A percentile compares a stretch with the other conserved stretches of the same genome.
These are phyloP conservation scores for Arthrobotrys pseudoclavata DNA, from an alignment of 2,329 filamentous ascomycete species.

Conservation along the genomic window DNA sequence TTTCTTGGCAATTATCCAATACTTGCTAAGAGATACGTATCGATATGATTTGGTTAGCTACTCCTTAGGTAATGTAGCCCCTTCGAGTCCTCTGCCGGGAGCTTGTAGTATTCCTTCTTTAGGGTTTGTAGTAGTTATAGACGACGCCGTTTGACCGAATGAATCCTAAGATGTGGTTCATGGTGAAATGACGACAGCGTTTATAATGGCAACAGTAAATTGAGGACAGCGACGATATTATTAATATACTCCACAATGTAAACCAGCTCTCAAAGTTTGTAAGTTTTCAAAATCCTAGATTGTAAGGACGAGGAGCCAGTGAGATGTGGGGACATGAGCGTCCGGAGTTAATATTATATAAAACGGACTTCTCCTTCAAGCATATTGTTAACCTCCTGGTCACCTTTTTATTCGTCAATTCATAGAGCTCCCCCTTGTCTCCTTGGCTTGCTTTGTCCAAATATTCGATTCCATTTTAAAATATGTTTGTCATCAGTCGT, in stretches of 20 bases:
- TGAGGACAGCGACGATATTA: not conserved
- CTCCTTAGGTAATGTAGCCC: constrained; percentile 10
- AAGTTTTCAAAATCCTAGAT: too few species aligned
- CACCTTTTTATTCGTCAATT: not conserved
- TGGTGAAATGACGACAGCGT: not conserved
- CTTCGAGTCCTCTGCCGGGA: not conserved
- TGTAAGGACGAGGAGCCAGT: too few species aligned
- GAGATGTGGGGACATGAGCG: too few species aligned
- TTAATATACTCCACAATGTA: too few species aligned
- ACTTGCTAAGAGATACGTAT: constrained; percentile 12
- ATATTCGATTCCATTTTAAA: not conserved
- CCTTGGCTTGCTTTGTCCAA: not conserved
- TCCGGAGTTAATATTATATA: not conserved
- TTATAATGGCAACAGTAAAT: not conserved
- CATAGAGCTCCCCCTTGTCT: not conserved
- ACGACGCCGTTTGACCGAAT: not conserved
- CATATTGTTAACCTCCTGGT: not conserved
- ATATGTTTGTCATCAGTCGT: constrained; percentile 8
- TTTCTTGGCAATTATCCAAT: constrained; percentile 28
- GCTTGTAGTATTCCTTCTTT: not conserved
- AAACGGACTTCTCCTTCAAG: not conserved
- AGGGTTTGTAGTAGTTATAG: not conserved
- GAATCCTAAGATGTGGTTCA: constrained; percentile 1
- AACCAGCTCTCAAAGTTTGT: too few species aligned
- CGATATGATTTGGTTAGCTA: constrained; percentile 4